phyloP scores from a whole-genome alignment of 352 stramenopile species.

The Aphanomyces cochlioides region DNA sequence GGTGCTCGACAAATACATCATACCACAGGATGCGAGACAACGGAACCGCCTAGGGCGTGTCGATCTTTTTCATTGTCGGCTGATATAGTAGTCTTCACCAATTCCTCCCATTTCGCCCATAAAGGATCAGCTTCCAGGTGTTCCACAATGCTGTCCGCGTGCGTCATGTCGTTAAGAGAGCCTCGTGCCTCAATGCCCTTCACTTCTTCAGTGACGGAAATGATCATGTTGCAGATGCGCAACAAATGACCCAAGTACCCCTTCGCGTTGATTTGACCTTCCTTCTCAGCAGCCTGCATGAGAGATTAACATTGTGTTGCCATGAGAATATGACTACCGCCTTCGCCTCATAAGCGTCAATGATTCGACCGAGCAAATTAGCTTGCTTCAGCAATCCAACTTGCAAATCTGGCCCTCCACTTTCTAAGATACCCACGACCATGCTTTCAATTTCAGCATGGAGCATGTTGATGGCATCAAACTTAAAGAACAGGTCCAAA shows the following conservation, averaged over 20 bases:
- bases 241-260: conserved; percentile 78
- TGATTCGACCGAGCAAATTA: conserved; percentile 60
- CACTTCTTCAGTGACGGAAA: conserved; percentile 72
- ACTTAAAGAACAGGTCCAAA: conserved; percentile 84
- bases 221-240: conserved; percentile 83
- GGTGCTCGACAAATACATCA: not conserved
- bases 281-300: not conserved
- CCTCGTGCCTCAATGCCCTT: conserved; percentile 57
- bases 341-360: conserved; percentile 77
- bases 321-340: conserved; percentile 36
- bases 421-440: conserved; percentile 79
- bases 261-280: conserved; percentile 58
- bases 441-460: conserved; percentile 84
- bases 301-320: not conserved
- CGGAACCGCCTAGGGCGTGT: conserved; percentile 64
- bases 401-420: conserved; percentile 65
- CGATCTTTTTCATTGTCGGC: conserved; percentile 78
- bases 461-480: conserved; percentile 85
- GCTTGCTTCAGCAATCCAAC: conserved; percentile 73
- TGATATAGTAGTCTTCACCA: conserved; percentile 59
- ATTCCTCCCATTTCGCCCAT: conserved; percentile 78
- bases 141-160: conserved; percentile 75
- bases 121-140: conserved; percentile 74
- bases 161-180: conserved; percentile 80
- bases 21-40: conserved; percentile 38